Base-by-base conservation (phyloP, 2,329 filamentous ascomycete genomes). In the Alternaria metachromatica region DNA sequence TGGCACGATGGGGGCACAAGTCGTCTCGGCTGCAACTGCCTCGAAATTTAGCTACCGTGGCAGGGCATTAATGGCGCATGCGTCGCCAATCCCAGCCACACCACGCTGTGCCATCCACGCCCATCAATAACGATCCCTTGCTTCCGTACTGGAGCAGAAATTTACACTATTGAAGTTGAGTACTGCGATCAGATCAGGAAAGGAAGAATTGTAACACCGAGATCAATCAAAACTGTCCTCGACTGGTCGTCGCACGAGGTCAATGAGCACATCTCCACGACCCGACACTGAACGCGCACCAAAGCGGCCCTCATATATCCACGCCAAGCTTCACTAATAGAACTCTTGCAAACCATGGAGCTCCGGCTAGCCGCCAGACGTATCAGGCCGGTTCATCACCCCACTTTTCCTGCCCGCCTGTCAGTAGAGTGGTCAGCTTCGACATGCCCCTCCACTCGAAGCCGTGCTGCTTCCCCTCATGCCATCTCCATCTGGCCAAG, bases 331-430 rank as follows among this genome's bases (percentile, higher is more conserved):
- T 62, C 64, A 65, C 64, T 71, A 70, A 65, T 54, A 54, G 58
- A 60, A 56, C 62, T 10, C 46, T 65, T 62, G 62, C 68, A 63
- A 62, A 53, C 60, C 28, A 60, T 65, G 64, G 66, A 68, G 61
- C 54, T 62, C 63, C 53, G 67, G 43, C 69, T 73, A 74, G 60
- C 68, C 71, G 70, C 62, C 66, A 68, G 59, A 66, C 65, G 69
- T 64, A 67, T 65, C 67, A 66, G 41, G 62, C 65, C 68, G 71
- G 23, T 68, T 62, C 33, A 45, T 41, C 43, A 44, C 65, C 66
- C 73, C 74, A 71, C 73, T 74, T 76, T 72, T 73, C 62, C 62
- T 54, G 55, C 56, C 60, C 50, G 60, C 66, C 58, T 65, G 53
- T 66, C 68, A 65, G 63, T 62, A 53, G 33, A 67, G 46, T 62